Base-by-base conservation (phyloP, 179 eudicot genomes). In the Actinidia arguta region DNA sequence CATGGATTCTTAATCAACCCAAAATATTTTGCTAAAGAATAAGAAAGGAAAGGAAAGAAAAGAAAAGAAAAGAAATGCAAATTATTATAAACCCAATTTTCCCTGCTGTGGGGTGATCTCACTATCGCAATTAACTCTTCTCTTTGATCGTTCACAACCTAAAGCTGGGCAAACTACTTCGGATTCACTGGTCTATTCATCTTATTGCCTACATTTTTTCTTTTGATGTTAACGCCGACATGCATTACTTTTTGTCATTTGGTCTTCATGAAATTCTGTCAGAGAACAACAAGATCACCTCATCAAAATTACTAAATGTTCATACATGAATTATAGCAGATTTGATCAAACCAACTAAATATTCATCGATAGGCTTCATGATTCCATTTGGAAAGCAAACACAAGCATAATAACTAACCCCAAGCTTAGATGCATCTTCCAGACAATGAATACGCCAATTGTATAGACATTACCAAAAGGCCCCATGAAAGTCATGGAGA, bases 1-100 rank as follows among this genome's bases (percentile, higher is more conserved):
- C 95, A 91, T 22, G 93, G 56, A 36, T 83, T 85, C 89, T 94
- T 93, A 83, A 39, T 74, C 46, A 70, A 36, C 14, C 59, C 76
- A 56, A 50, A 47, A 75, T 39, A 20, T 27, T 68, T 62, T 72
- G 25, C 55, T 80, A 58, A 84, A 48, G 52, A 42, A 13, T 22
- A 62, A 70, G 7, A 73, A 18, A 39, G 27, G 24, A 48, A 8
- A 48, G 52, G 8, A 8, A 48, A n/a, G n/a, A n/a, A 50, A 11
- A 50, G 52, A 50, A 44, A 48, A 44, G 5, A 44, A 42, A 11
- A 22, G 54, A 44, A 70, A 70, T 46, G 31, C 36, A 31, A 31
- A 31, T 31, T 20, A 18, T 42, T 71, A 8, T 27, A 9, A 25
- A 63, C 85, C 84, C 86, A 93, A 80, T 86, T 83, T 89, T 48